phyloP scores from a whole-genome alignment of 139 green algal genomes.

The Picochlorum sp. region DNA sequence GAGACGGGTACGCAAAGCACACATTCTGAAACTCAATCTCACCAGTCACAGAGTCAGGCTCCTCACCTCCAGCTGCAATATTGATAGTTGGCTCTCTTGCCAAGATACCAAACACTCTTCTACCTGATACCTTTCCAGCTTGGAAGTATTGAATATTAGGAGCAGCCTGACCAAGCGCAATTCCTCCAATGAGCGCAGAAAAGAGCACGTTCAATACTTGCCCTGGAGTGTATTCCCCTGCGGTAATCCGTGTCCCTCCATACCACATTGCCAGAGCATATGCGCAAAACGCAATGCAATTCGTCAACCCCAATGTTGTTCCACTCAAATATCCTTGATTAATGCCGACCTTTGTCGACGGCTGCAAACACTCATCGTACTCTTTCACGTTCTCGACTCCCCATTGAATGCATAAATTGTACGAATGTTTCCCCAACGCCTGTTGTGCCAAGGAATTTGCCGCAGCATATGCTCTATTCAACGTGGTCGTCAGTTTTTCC shows the following conservation, averaged over 20 bases:
- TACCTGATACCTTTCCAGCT: conserved; percentile 40
- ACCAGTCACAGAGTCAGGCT: conserved; percentile 23
- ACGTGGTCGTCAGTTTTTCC: background rate
- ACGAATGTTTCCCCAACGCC: conserved; percentile 53
- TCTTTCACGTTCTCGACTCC: conserved; percentile 31
- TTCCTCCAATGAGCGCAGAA: conserved; percentile 62
- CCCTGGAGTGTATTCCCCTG: conserved; percentile 41
- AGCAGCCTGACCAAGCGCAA: conserved; percentile 46
- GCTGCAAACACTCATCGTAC: conserved; percentile 47
- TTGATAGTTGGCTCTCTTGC: conserved; percentile 44
- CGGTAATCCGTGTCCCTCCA: conserved; percentile 43
- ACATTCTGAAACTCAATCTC: conserved; percentile 52
- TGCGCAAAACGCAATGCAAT: conserved; percentile 21
- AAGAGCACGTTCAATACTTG: conserved; percentile 66
- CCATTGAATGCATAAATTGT: conserved; percentile 67
- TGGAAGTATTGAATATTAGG: conserved; percentile 33
- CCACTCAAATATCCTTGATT: conserved; percentile 29
- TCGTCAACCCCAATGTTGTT: conserved; percentile 33
- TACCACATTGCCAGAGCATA: conserved; percentile 73
- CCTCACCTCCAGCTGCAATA: conserved; percentile 9
- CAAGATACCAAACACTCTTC: conserved; percentile 60
- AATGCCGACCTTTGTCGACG: conserved; percentile 34
- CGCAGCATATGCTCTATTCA: conserved; percentile 33
- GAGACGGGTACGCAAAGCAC: conserved; percentile 68
- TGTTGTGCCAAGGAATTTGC: conserved; percentile 60